Conservation (phyloP, 2,329 filamentous ascomycete species). For the Xylariaceae sp. region DNA sequence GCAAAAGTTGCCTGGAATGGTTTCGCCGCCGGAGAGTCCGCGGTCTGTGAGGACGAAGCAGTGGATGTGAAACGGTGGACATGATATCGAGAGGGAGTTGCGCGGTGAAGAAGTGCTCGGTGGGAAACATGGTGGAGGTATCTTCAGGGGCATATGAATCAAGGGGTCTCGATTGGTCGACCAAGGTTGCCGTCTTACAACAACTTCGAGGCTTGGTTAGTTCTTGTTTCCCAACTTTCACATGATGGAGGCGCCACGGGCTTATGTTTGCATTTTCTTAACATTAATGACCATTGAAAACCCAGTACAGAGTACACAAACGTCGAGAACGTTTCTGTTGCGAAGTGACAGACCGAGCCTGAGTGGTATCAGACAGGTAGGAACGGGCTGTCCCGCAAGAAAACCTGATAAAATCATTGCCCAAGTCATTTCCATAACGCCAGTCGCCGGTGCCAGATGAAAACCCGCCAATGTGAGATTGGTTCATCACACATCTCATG, state of each 20-base stretch:
- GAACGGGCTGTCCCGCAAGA: conserved; percentile 24
- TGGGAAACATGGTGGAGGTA: not conserved
- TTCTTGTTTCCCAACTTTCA: not conserved
- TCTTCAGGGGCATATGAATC: not conserved
- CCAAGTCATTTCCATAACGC: conserved; percentile 28
- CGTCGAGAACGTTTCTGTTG: conserved; percentile 19
- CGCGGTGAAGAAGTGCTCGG: not conserved
- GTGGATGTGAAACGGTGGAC: not conserved
- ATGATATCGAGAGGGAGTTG: not conserved
- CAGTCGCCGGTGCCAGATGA: conserved; percentile 31
- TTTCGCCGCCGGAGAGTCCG: conserved; percentile 10
- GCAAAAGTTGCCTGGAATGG: not conserved
- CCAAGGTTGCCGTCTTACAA: not conserved
- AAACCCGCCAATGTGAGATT: conserved; percentile 28
- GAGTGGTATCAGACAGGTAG: conserved; percentile 27
- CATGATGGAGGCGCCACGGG: not conserved
- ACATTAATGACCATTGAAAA: conserved; percentile 1
- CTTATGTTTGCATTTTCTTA: not conserved
- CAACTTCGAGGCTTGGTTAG: not conserved
- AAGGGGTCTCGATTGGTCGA: not conserved
- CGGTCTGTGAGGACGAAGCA: not conserved
- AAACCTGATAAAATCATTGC: conserved; percentile 26
- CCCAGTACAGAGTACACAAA: not conserved
- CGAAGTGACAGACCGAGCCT: conserved; percentile 17
- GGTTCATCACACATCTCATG: conserved; percentile 26